A percentile compares a stretch with the other conserved stretches of the same genome.
phyloP scores from a whole-genome alignment of 2,329 filamentous ascomycete genomes.

The Pseudogymnoascus sp. region DNA sequence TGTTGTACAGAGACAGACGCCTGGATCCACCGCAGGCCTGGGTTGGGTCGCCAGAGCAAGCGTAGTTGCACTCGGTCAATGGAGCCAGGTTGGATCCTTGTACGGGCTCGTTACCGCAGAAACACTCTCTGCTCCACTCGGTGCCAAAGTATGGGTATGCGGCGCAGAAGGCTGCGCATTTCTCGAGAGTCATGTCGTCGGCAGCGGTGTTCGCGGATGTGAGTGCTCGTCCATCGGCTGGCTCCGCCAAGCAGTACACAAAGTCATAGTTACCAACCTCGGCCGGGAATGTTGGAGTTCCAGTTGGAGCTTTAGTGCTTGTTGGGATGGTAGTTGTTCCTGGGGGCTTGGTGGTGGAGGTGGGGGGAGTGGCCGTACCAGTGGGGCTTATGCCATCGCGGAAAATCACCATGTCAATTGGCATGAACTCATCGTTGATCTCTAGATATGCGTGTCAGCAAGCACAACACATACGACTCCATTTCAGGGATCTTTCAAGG shows the following conservation, averaged over 20 bases:
- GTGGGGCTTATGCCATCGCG: conserved; percentile 10
- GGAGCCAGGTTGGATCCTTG: neutral
- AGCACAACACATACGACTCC: neutral
- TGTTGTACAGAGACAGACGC: neutral
- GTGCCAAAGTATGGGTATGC: conserved; percentile 25
- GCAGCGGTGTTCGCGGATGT: neutral
- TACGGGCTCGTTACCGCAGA: neutral
- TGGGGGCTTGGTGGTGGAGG: neutral
- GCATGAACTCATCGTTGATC: conserved; percentile 10
- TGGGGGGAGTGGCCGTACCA: conserved; percentile 6
- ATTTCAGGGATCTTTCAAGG: neutral
- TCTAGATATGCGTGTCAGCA: conserved; percentile 12
- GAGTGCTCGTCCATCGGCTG: conserved; percentile 17
- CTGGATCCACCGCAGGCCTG: neutral
- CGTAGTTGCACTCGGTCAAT: neutral
- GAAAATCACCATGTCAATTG: conserved; percentile 14
- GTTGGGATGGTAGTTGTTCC: neutral
- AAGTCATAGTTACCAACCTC: conserved; percentile 23
- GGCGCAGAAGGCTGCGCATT: conserved; percentile 21
- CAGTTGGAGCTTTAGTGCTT: neutral
- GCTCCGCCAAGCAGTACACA: conserved; percentile 23
- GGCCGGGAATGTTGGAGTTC: neutral
- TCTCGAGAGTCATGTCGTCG: conserved; percentile 12
- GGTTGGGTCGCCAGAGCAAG: neutral
- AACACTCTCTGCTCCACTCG: conserved; percentile 25